These are phyloP conservation scores for Leptographium procerum DNA, from an alignment of 2,329 filamentous ascomycete species.

Conservation along the genomic window DNA sequence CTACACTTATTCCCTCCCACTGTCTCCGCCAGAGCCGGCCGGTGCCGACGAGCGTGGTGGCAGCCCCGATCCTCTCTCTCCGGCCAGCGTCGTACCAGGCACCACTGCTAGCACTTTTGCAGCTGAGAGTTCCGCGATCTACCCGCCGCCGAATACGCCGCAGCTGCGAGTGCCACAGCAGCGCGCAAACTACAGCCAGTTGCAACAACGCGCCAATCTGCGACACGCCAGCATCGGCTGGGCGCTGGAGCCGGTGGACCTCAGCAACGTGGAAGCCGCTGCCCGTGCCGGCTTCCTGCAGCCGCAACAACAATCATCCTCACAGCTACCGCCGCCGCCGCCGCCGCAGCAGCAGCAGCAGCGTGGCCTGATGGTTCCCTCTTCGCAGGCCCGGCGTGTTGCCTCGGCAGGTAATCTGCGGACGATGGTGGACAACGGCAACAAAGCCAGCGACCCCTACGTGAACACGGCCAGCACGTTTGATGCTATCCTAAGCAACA, in stretches of 20 bases:
- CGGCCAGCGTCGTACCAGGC: neutral
- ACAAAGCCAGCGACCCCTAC: neutral
- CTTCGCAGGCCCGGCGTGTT: constrained; percentile 8
- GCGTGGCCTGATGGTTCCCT: neutral
- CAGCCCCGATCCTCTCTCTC: neutral
- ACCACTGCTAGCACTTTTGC: too few relatives aligned
- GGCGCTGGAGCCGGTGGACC: constrained; percentile 21
- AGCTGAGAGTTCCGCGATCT: too few relatives aligned
- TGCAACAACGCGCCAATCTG: constrained; percentile 14
- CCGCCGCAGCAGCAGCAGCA: neutral
- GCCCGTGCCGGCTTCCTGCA: neutral
- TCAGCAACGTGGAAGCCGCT: constrained; percentile 4
- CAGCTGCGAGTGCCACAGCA: constrained; percentile 2
- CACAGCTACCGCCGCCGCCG: neutral
- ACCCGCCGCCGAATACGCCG: neutral
- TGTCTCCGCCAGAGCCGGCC: too few relatives aligned
- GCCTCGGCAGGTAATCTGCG: constrained; percentile 15
- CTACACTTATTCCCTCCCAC: neutral
- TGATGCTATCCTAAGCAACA: constrained; percentile 25
- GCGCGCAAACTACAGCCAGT: constrained; percentile 8
- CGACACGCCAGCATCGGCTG: constrained; percentile 22
- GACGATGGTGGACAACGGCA: constrained; percentile 3
- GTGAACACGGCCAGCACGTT: constrained; percentile 16
- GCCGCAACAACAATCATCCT: constrained; percentile 9
- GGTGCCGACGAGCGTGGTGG: neutral